A percentile compares a stretch with the other conserved stretches of the same genome.
These are phyloP conservation scores for Solanum bulbocastanum DNA, from an alignment of 257 asterid genomes.

Conservation along the genomic window DNA sequence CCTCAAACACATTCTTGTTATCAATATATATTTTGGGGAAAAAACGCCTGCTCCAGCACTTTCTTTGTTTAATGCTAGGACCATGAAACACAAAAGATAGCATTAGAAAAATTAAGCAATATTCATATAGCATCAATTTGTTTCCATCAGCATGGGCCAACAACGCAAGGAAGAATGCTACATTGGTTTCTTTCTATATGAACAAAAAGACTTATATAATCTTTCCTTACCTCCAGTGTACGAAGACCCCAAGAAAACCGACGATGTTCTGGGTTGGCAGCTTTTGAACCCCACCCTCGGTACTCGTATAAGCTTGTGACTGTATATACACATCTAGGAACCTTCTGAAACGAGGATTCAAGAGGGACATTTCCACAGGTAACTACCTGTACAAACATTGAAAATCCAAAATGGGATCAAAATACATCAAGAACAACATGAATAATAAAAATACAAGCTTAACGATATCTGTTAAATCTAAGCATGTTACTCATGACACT, in stretches of 20 bases:
- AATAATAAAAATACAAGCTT: background rate
- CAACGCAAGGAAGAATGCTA: background rate
- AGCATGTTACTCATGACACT: background rate
- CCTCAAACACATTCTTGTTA: background rate
- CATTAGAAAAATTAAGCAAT: background rate
- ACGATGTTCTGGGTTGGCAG: conserved; percentile 68
- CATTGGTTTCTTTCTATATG: background rate
- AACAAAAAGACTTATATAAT: background rate
- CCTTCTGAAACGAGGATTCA: conserved; percentile 73
- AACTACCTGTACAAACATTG: conserved; percentile 46
- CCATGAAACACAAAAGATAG: background rate
- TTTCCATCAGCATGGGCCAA: background rate
- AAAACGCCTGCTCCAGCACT: background rate
- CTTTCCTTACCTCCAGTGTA: conserved; percentile 48
- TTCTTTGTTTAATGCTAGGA: background rate
- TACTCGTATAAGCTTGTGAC: conserved; percentile 69
- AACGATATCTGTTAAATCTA: background rate
- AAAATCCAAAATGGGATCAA: background rate
- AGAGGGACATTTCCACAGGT: conserved; percentile 86
- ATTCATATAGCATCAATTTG: background rate
- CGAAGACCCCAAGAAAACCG: conserved; percentile 76
- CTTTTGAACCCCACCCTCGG: conserved; percentile 71
- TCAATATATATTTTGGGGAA: background rate
- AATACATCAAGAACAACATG: background rate
- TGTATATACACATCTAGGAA: conserved; percentile 78